A percentile compares a stretch with the other conserved stretches of the same genome.
Evolutionary conservation across 371 early-diverging fungal genomes (phyloP).

Genomic region (Funneliformis caledonium): DNA sequence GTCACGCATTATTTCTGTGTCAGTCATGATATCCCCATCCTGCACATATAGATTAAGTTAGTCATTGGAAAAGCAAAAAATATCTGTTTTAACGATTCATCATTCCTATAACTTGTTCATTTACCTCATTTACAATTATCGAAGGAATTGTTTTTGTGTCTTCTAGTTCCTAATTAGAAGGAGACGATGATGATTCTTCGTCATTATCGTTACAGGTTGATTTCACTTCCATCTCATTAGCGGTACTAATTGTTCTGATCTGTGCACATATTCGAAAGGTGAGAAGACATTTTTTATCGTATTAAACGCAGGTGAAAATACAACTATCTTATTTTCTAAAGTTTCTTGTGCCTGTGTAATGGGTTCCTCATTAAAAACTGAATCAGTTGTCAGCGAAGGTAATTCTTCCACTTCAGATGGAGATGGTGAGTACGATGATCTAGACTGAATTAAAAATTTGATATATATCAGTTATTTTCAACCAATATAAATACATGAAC

Average conservation of each 20-base stretch:
- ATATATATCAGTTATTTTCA: not conserved
- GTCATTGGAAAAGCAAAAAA: not conserved
- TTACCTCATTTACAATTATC: conserved; percentile 7
- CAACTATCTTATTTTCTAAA: no score
- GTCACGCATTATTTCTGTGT: conserved; percentile 5
- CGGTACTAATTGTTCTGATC: no score
- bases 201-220: not conserved
- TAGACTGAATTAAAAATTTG: no score
- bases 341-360: no score
- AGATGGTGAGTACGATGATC: no score
- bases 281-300: no score
- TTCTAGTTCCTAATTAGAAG: conserved; percentile 1
- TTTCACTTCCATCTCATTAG: not conserved
- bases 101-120: conserved; percentile 4
- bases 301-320: no score
- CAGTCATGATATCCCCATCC: conserved; percentile 7
- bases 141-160: not conserved
- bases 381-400: no score
- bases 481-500: no score
- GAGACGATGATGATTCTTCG: not conserved
- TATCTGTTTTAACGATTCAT: not conserved
- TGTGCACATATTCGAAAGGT: no score
- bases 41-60: conserved; percentile 10
- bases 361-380: no score
- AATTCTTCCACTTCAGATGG: no score